Conservation (phyloP, 805 yeast genomes). For the Priceomyces medius region DNA sequence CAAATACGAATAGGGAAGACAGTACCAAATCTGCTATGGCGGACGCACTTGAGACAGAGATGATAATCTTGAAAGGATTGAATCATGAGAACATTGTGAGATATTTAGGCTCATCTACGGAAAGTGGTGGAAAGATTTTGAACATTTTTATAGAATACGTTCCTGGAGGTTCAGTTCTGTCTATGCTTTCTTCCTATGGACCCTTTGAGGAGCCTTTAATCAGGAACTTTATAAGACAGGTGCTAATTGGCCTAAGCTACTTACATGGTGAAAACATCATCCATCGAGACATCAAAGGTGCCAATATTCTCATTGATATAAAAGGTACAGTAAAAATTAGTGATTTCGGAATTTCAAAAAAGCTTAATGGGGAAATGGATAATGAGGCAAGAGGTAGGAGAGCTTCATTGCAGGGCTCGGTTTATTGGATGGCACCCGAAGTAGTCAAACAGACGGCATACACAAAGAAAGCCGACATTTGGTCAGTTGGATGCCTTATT, state of each 20-base stretch:
- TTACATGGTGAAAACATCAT: slow-evolving; percentile 74
- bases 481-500: slow-evolving; percentile 95
- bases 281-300: slow-evolving; percentile 88
- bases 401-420: slow-evolving; percentile 87
- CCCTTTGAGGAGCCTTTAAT: slow-evolving; percentile 78
- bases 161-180: slow-evolving; percentile 55
- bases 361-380: slow-evolving; percentile 27
- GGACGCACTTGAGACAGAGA: slow-evolving; percentile 80
- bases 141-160: slow-evolving; percentile 77
- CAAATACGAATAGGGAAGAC: slow-evolving; percentile 36
- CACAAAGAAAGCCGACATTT: slow-evolving; percentile 90
- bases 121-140: slow-evolving; percentile 55
- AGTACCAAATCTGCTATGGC: slow-evolving; percentile 51
- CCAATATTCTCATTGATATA: slow-evolving; percentile 77
- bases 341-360: slow-evolving; percentile 78
- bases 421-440: slow-evolving; percentile 99
- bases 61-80: slow-evolving; percentile 69
- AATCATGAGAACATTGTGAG: slow-evolving; percentile 92
- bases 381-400: slow-evolving; percentile 45
- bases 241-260: slow-evolving; percentile 70
- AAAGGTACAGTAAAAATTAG: slow-evolving; percentile 81
- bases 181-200: slow-evolving; percentile 69
- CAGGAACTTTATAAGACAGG: slow-evolving; percentile 70
- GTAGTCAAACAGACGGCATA: slow-evolving; percentile 92
- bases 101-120: slow-evolving; percentile 79